phyloP scores from a whole-genome alignment of 2,329 filamentous ascomycete genomes.

The Aureobasidium subglaciale region DNA sequence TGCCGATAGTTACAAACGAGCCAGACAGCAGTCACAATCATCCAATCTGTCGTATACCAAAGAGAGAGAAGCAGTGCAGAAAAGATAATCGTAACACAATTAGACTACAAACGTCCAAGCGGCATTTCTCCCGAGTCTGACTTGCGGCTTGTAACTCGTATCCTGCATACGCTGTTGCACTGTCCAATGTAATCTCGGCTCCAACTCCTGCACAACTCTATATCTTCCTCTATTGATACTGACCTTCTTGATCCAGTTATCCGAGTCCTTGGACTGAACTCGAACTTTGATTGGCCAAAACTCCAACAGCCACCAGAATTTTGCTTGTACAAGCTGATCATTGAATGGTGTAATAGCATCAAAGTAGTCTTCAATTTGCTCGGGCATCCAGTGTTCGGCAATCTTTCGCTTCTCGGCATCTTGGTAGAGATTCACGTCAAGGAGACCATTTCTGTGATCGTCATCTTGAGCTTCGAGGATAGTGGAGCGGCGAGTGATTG shows the following conservation, averaged over 20 bases:
- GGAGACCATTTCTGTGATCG: conserved; percentile 20
- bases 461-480: conserved; percentile 20
- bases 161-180: conserved; percentile 33
- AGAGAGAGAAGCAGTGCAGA: no score
- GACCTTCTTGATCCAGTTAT: conserved; percentile 34
- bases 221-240: conserved; percentile 34
- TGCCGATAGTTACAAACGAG: no score
- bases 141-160: conserved; percentile 30
- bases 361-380: conserved; percentile 39
- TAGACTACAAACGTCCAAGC: conserved; percentile 29
- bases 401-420: conserved; percentile 18
- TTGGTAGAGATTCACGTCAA: conserved; percentile 21
- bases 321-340: conserved; percentile 33
- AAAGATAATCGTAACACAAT: no score
- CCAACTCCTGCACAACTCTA: conserved; percentile 30
- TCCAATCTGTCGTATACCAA: no score
- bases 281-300: conserved; percentile 37
- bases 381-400: conserved; percentile 27
- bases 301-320: conserved; percentile 40
- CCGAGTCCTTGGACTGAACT: conserved; percentile 25
- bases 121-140: conserved; percentile 25
- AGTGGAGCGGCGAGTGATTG: conserved; percentile 27
- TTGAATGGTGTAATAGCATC: conserved; percentile 36
- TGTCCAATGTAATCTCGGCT: conserved; percentile 40
- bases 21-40: no score